Conservation (phyloP, 345 rosid species). For the Salix brachista region DNA sequence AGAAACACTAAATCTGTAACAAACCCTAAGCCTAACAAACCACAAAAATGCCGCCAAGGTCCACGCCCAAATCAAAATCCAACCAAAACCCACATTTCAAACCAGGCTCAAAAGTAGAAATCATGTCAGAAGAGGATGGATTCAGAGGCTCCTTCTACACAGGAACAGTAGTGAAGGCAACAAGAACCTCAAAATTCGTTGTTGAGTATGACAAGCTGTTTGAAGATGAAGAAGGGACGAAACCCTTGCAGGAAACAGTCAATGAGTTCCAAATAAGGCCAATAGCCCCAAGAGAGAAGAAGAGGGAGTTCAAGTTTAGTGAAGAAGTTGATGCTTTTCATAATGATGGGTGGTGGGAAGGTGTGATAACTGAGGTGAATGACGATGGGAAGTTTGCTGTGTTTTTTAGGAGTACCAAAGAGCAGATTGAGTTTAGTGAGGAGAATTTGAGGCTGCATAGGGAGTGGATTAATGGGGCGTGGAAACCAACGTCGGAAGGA, state of each 20-base stretch:
- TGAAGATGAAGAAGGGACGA: conserved; percentile 44
- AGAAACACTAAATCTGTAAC: neutral
- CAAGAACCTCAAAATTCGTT: conserved; percentile 26
- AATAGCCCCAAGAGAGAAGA: conserved; percentile 49
- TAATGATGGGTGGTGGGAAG: conserved; percentile 96
- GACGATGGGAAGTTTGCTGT: conserved; percentile 52
- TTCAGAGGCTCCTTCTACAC: conserved; percentile 72
- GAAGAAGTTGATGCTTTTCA: conserved; percentile 66
- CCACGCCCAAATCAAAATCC: conserved; percentile 8
- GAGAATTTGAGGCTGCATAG: conserved; percentile 59
- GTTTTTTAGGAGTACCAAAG: conserved; percentile 50
- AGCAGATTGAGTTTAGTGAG: conserved; percentile 48
- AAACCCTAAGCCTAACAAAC: neutral
- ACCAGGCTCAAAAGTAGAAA: conserved; percentile 57
- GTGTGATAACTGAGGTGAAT: conserved; percentile 49
- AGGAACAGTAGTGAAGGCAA: conserved; percentile 42
- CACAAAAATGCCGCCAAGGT: conserved; percentile 5
- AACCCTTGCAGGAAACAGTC: conserved; percentile 40
- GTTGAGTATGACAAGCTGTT: conserved; percentile 50
- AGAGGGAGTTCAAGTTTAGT: conserved; percentile 36
- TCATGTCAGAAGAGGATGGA: conserved; percentile 56
- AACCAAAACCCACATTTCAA: conserved; percentile 10
- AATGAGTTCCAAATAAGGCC: conserved; percentile 44
- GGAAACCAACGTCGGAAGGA: conserved; percentile 59
- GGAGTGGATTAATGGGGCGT: conserved; percentile 58